Base-by-base conservation (phyloP, 2,329 filamentous ascomycete species). In the Aspergillus persii region DNA sequence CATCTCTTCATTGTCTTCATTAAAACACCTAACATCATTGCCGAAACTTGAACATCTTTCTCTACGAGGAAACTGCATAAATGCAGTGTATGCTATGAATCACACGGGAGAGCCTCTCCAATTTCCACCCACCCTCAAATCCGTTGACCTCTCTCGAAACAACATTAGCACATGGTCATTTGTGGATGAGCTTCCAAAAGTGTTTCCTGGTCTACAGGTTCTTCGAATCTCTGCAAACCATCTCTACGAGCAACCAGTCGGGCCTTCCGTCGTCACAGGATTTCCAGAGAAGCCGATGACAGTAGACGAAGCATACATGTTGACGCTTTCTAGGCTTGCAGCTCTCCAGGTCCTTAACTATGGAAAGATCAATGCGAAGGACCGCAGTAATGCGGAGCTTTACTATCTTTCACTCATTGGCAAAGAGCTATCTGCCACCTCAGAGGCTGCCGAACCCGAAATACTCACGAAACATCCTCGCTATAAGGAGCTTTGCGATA, bases 321-420 rank as follows among this genome's bases (percentile, higher is more conserved):
- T 97, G 51, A 91, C 91, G 0, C 80, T 96, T 29, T 91, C 89
- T 30, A 89, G 92, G 2, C 80, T 97, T 1, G 83, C 84, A 1
- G 78, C 79, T 1, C 83, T 98, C 8, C 83, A 83, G 55, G 81
- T 80, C 0, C 82, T 97, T 18, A 80, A 81, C 60, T 79, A 77
- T 64, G 76, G 87, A 62, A 78, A 80, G 15, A 87, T 98, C 66
- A 87, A 87, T 0, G 67, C 80, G 1, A 85, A 88, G 47, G 93
- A 98, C 72, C 86, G 94, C 18, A 82, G 86, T 56, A 95, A 98
- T 69, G 92, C 92, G 4, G 95, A 98, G 68, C 88, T 94, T 69
- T 99, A 96, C 74, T 99, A 99, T 73, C 85, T 98, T 9, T 91
- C 89, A 0, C 85, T 90, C 56, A 95, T 97, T 59, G 90, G 85